Evolutionary conservation across 768 basidiomycete species (phyloP), one percentile per base, ranked within the genome.

Genomic region (Phylloporus scabripes): DNA sequence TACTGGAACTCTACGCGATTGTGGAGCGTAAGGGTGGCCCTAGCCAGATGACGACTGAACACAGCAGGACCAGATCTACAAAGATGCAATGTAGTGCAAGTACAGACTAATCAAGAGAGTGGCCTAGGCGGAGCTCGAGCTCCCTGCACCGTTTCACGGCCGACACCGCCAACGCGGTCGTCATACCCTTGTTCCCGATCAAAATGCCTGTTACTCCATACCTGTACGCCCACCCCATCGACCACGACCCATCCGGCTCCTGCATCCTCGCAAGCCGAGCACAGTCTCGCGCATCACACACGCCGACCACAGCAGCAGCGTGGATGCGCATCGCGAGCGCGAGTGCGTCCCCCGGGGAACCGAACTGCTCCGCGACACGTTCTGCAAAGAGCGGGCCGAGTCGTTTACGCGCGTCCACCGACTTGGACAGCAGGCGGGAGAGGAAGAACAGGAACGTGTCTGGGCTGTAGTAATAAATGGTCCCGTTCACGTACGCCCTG

Each of bases 391-490:
- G 49, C 3, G 32, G 44, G 0, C 51, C 51, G 0, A 62, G 44
- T 14, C 37, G 51, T 17, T 39, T 42, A 10, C 57, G 59, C 7
- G 57, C 60, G 14, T 56, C 45, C 8, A 43, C 36, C 14, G 59
- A 62, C 29, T 49, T 49, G 7, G 53, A 62, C 4, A 60, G 45
- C 2, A 59, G 48, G 6, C 51, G 49, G 7, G 60, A 60, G 39
- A 61, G 56, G 49, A 62, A 62, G 33, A 49, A 62, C 0, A 62
- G 31, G 29, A 62, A 60, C 0, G 51, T 20, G 28, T 62, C 53
- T 0, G 60, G 33, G 3, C 59, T 51, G 11, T 43, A 41, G 24
- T 62, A 60, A 42, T 60, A 59, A 14, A 47, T 26, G 1, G 60
- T 61, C 8, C 59, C 60, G 10, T 55, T 42, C 14, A 40, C 51